Evolutionary conservation across 257 asterid species (phyloP).

Genomic region (Solanum boliviense): DNA sequence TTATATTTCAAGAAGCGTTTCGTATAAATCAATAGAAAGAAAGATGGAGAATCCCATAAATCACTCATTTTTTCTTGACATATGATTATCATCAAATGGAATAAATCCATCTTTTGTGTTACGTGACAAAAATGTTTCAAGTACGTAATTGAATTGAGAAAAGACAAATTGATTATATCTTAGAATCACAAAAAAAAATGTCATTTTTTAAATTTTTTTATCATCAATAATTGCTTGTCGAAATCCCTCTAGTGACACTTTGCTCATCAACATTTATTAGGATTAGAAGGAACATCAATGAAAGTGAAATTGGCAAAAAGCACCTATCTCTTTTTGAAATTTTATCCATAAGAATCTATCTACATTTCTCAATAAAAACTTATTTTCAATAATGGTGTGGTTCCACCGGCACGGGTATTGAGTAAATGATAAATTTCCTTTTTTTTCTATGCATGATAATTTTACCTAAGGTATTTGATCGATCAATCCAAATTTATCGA

Average conservation of each 20-base stretch:
- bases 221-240: neutral
- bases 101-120: neutral
- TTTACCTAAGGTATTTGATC: too few species aligned
- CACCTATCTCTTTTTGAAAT: neutral
- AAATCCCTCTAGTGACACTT: neutral
- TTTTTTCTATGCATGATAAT: neutral
- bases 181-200: neutral
- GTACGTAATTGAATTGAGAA: neutral
- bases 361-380: neutral
- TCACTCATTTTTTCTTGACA: neutral
- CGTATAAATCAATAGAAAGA: neutral
- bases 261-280: neutral
- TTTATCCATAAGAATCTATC: neutral
- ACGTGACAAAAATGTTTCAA: neutral
- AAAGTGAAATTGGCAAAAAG: neutral
- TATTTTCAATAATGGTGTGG: neutral
- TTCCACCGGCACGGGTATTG: fast-evolving
- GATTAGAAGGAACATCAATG: neutral
- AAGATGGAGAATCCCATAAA: neutral
- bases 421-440: neutral
- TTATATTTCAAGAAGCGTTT: neutral
- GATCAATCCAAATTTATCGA: neutral
- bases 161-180: neutral
- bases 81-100: neutral
- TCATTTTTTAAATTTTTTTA: neutral